A percentile compares a stretch with the other conserved stretches of the same genome.
Evolutionary conservation across 2,329 filamentous ascomycete genomes (phyloP).

Genomic region (Alternaria sp.): DNA sequence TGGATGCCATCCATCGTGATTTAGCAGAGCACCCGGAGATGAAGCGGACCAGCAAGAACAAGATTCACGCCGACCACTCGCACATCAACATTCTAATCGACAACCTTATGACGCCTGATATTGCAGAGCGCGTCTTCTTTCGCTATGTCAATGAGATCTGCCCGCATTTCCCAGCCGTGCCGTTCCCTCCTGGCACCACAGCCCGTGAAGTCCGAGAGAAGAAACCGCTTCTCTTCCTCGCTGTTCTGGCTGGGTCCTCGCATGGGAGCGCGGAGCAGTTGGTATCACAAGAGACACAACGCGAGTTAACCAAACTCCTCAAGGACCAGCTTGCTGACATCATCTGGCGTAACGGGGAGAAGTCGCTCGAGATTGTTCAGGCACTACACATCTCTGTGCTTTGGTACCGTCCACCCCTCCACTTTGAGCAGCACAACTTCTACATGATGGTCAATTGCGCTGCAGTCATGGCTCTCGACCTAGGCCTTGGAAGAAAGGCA

Average conservation of each 20-base stretch:
- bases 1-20: slow-evolving; percentile 50
- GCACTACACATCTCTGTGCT: slow-evolving; percentile 76
- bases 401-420: slow-evolving; percentile 86
- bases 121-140: slow-evolving; percentile 65
- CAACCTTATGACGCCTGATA: slow-evolving; percentile 59
- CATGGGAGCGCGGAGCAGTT: slow-evolving; percentile 53
- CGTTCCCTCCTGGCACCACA: slow-evolving; percentile 63
- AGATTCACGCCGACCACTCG: slow-evolving; percentile 45
- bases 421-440: slow-evolving; percentile 87
- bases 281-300: slow-evolving; percentile 65
- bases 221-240: slow-evolving; percentile 67
- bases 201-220: slow-evolving; percentile 64
- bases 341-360: slow-evolving; percentile 77
- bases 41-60: slow-evolving; percentile 41
- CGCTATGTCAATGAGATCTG: slow-evolving; percentile 64
- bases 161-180: slow-evolving; percentile 65
- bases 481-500: slow-evolving; percentile 74
- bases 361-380: slow-evolving; percentile 84
- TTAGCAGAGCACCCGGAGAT: slow-evolving; percentile 47
- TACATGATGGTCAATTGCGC: slow-evolving; percentile 86
- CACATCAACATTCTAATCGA: slow-evolving; percentile 52
- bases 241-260: slow-evolving; percentile 64
- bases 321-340: slow-evolving; percentile 78
- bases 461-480: slow-evolving; percentile 81
- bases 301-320: slow-evolving; percentile 71